Base-by-base conservation (phyloP, 805 yeast genomes). In the Yamadazyma nakazawae region DNA sequence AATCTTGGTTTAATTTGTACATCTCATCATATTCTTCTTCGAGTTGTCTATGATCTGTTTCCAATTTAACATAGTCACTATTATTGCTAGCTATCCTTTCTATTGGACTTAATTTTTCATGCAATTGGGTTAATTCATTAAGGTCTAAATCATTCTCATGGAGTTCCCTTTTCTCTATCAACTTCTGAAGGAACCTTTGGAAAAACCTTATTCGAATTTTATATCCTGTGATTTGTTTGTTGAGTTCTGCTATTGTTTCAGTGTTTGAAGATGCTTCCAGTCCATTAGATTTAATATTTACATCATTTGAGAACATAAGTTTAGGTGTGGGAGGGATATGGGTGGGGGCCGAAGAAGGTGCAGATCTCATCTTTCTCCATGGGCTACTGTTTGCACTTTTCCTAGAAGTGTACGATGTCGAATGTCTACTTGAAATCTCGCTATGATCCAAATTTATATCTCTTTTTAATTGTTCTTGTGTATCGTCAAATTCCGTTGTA, bases 191-290 rank as follows among this genome's bases (percentile, higher is more conserved):
- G 42, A 71, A 70, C 46, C 67, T 66, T 51, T 67, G 68, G 59
- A 70, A 67, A 40, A 70, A 60, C 48, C 68, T 60, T 52, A 73
- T 61, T 57, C 75, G 63, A 31, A 60, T 67, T 38, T 63, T 63
- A 49, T 68, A 70, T 11, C 70, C 63, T 2, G 72, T 66, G 24
- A 70, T 54, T 48, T 61, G 67, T 45, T 62, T 65, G 42, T 64
- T 64, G n/a, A 64, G 50, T 12, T 64, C 70, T 41, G 61, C 67
- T 2, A 66, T 54, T 26, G 47, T 45, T 47, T 61, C 41, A 49
- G 45, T n/a, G 50, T 45, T 34, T 51, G 57, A n/a, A 3, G 59
- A 51, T 14, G 58, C 55, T 21, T 58, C 49, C 37, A 41, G 50
- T 26, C 35, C 28, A 18, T 37, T 32, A 21, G 30, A 28, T 3